Evolutionary conservation across 2,329 filamentous ascomycete genomes (phyloP).

Genomic region (Fusarium tjaetaba): DNA sequence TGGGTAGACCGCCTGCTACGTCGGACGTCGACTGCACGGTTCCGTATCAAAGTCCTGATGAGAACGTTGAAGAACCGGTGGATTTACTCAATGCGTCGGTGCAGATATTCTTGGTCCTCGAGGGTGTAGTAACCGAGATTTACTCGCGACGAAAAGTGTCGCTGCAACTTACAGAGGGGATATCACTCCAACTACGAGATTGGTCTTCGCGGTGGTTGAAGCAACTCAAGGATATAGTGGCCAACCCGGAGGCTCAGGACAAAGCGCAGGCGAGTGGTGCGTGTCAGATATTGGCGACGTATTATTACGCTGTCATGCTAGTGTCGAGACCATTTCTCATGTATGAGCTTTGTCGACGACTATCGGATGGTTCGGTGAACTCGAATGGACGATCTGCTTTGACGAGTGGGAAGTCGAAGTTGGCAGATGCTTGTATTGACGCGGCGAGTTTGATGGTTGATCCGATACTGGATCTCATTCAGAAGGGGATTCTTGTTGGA

Average conservation of each 20-base stretch:
- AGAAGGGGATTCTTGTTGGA: constrained; percentile 54
- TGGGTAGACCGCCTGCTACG: constrained; percentile 64
- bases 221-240: constrained; percentile 53
- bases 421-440: constrained; percentile 66
- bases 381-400: constrained; percentile 31
- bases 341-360: constrained; percentile 61
- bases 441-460: constrained; percentile 65
- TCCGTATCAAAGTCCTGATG: constrained; percentile 52
- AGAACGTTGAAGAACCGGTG: constrained; percentile 51
- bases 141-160: constrained; percentile 65
- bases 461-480: constrained; percentile 56
- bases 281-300: constrained; percentile 62
- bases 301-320: constrained; percentile 68
- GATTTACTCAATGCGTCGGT: constrained; percentile 62
- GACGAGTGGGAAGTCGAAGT: constrained; percentile 57
- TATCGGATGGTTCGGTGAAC: constrained; percentile 49
- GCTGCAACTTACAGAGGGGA: constrained; percentile 62
- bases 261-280: constrained; percentile 55
- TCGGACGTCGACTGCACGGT: constrained; percentile 66
- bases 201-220: constrained; percentile 62
- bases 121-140: constrained; percentile 61
- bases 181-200: constrained; percentile 61
- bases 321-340: constrained; percentile 66
- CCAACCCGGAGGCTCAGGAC: constrained; percentile 19
- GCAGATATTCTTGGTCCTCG: constrained; percentile 62